phyloP scores from a whole-genome alignment of 441 rosid genomes.

The Dalechampia spathulata region DNA sequence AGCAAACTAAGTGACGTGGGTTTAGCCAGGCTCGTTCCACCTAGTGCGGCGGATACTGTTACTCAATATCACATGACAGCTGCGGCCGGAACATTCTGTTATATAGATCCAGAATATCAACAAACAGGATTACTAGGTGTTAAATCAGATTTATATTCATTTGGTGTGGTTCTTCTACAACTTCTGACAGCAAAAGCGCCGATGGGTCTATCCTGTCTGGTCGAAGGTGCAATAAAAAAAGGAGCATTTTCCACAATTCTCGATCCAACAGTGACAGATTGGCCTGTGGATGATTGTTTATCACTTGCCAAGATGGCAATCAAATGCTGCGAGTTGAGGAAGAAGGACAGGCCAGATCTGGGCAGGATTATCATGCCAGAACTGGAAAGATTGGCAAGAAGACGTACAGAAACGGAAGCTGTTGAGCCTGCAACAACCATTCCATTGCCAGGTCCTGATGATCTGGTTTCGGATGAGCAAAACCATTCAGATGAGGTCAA shows the following conservation, averaged over 20 bases:
- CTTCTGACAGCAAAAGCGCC: slow-evolving; percentile 59
- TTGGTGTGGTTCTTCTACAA: slow-evolving; percentile 71
- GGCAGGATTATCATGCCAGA: slow-evolving; percentile 52
- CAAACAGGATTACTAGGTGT: slow-evolving; percentile 74
- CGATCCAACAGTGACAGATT: slow-evolving; percentile 51
- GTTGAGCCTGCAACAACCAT: background rate
- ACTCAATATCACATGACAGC: slow-evolving; percentile 57
- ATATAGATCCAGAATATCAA: slow-evolving; percentile 85
- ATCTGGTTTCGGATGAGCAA: slow-evolving; percentile 12
- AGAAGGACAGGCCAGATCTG: slow-evolving; percentile 76
- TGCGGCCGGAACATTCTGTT: slow-evolving; percentile 84
- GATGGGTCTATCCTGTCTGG: slow-evolving; percentile 51
- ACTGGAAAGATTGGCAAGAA: slow-evolving; percentile 36
- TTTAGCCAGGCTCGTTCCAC: slow-evolving; percentile 63
- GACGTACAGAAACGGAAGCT: slow-evolving; percentile 10
- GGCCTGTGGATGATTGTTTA: slow-evolving; percentile 67
- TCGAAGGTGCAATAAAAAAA: slow-evolving; percentile 42
- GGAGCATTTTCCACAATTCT: slow-evolving; percentile 43
- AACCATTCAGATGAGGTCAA: slow-evolving; percentile 23
- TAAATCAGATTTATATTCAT: slow-evolving; percentile 70
- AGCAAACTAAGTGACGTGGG: slow-evolving; percentile 74
- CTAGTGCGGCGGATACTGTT: slow-evolving; percentile 24
- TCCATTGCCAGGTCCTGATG: background rate
- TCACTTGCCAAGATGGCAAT: slow-evolving; percentile 54
- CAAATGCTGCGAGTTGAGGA: slow-evolving; percentile 67